These are phyloP conservation scores for Combretum micranthum DNA, from an alignment of 345 rosid genomes.

Conservation along the genomic window DNA sequence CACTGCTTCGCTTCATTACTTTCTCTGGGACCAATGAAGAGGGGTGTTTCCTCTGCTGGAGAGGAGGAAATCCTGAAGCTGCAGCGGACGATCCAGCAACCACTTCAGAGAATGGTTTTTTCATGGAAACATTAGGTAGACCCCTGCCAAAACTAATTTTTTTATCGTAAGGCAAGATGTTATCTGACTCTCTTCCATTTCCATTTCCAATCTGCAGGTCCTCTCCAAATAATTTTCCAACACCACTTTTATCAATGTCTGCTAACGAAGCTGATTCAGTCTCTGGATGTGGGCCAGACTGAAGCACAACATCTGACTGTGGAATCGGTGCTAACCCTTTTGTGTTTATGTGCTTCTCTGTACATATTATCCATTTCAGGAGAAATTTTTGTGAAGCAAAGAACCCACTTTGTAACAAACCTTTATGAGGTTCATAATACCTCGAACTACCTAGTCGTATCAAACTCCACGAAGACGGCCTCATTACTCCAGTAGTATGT, in stretches of 20 bases:
- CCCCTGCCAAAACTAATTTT: conserved; percentile 63
- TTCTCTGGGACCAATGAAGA: conserved; percentile 32
- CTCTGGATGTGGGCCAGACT: conserved; percentile 16
- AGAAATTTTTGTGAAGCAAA: conserved; percentile 52
- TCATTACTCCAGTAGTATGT: conserved; percentile 36
- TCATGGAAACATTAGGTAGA: conserved; percentile 57
- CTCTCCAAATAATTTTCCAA: conserved; percentile 16
- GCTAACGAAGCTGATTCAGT: conserved; percentile 21
- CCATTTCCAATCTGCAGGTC: conserved; percentile 21
- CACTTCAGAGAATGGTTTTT: conserved; percentile 82
- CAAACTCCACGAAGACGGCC: conserved; percentile 68
- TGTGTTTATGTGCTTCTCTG: conserved; percentile 36
- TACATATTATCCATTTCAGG: conserved; percentile 45
- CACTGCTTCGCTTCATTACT: conserved; percentile 29
- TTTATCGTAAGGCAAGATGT: conserved; percentile 25
- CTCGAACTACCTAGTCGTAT: conserved; percentile 60
- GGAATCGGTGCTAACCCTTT: conserved; percentile 17
- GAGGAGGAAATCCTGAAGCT: conserved; percentile 70
- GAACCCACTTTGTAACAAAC: conserved; percentile 80
- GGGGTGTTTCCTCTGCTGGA: conserved; percentile 50
- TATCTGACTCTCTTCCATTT: conserved; percentile 30
- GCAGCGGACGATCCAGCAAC: conserved; percentile 63
- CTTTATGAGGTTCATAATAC: conserved; percentile 68
- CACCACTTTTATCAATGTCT: conserved; percentile 26
- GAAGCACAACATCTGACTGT: conserved; percentile 22